A percentile compares a stretch with the other conserved stretches of the same genome.
phyloP scores from a whole-genome alignment of 352 stramenopile genomes.

The Phytophthora pluvialis region DNA sequence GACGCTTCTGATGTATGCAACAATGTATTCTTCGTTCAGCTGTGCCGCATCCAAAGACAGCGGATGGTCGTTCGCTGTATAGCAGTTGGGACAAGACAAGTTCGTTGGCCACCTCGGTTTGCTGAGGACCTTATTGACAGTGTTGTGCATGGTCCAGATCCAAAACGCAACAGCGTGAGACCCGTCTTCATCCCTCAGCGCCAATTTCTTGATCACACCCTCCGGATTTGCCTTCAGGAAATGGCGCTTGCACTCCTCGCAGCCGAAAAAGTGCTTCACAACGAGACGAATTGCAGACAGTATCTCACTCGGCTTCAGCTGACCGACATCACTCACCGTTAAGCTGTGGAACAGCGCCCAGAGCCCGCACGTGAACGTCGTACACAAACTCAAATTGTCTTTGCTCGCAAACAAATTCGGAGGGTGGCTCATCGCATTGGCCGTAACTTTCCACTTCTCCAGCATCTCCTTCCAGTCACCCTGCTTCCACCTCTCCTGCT shows the following conservation, averaged over 20 bases:
- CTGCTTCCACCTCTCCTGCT: constrained; percentile 47
- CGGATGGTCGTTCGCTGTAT: constrained; percentile 40
- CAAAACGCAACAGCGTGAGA: constrained; percentile 59
- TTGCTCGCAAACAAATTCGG: constrained; percentile 57
- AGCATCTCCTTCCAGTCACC: constrained; percentile 61
- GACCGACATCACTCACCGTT: constrained; percentile 40
- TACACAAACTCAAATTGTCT: constrained; percentile 58
- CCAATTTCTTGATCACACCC: constrained; percentile 48
- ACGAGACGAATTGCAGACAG: constrained; percentile 69
- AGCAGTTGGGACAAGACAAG: constrained; percentile 57
- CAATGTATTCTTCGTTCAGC: constrained; percentile 53
- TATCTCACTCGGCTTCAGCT: constrained; percentile 55
- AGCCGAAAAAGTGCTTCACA: constrained; percentile 81
- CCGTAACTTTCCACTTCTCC: constrained; percentile 56
- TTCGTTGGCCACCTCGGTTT: constrained; percentile 66
- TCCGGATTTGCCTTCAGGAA: constrained; percentile 71
- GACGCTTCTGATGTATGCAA: constrained; percentile 52
- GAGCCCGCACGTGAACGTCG: constrained; percentile 78
- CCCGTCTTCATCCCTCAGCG: constrained; percentile 43
- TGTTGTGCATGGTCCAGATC: constrained; percentile 86
- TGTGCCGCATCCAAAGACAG: constrained; percentile 48
- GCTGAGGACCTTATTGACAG: constrained; percentile 70
- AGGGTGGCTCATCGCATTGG: constrained; percentile 58
- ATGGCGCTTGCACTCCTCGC: constrained; percentile 70
- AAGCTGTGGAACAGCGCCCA: constrained; percentile 84